Evolutionary conservation across 2,329 filamentous ascomycete genomes (phyloP).

Genomic region (Fusarium sp.): DNA sequence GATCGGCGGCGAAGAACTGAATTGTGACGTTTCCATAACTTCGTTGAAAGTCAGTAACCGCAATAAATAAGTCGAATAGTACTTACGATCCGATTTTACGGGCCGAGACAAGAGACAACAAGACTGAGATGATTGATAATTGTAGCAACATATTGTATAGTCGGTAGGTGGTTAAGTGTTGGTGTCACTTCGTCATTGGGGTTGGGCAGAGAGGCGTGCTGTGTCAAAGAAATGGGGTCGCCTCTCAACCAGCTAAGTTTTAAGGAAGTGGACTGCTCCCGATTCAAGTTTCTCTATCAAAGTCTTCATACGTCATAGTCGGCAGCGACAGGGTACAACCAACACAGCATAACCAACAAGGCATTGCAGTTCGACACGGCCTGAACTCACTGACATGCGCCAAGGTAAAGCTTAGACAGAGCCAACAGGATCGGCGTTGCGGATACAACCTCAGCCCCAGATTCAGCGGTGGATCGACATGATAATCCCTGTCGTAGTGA

Average conservation of each 20-base stretch:
- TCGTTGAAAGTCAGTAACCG: background rate
- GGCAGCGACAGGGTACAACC: background rate
- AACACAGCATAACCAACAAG: background rate
- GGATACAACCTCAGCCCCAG: background rate
- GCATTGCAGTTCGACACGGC: background rate
- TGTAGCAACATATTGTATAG: background rate
- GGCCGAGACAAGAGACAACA: background rate
- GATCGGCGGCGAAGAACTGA: background rate
- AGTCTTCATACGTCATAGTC: background rate
- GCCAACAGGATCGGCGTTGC: background rate
- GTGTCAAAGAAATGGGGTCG: too few relatives aligned
- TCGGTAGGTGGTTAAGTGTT: fast-evolving
- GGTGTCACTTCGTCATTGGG: background rate
- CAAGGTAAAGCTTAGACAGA: background rate
- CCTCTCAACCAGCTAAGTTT: too few relatives aligned
- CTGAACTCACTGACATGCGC: background rate
- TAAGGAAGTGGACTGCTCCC: too few relatives aligned
- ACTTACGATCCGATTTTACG: background rate
- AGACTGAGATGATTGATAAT: fast-evolving
- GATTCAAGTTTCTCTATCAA: fast-evolving
- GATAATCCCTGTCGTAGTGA: background rate
- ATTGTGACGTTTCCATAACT: background rate
- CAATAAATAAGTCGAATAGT: too few relatives aligned
- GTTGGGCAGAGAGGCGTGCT: too few relatives aligned
- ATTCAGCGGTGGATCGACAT: fast-evolving